Evolutionary conservation across 208 protist species (phyloP).

Genomic region (Acanthamoeba healyi): DNA sequence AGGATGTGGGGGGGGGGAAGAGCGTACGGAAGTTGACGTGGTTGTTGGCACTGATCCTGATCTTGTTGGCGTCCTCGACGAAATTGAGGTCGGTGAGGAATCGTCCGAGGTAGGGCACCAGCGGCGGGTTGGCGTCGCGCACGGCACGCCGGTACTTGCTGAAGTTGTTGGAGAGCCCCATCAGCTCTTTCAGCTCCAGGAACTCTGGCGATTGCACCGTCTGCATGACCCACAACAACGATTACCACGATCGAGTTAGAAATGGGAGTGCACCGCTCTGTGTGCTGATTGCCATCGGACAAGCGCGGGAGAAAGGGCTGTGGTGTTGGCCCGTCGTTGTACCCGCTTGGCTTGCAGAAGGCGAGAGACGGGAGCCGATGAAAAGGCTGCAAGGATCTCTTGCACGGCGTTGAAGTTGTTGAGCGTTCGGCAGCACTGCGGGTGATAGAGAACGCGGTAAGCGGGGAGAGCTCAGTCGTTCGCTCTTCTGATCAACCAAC

Average conservation of each 20-base stretch:
- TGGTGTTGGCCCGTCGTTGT: too few species aligned
- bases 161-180: slow-evolving; percentile 33
- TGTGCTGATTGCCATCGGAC: too few species aligned
- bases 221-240: too few species aligned
- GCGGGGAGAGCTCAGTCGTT: background rate
- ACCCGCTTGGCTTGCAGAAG: slow-evolving; percentile 72
- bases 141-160: slow-evolving; percentile 52
- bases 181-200: slow-evolving; percentile 57
- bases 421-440: slow-evolving; percentile 44
- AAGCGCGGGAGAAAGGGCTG: too few species aligned
- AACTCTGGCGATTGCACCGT: slow-evolving; percentile 46
- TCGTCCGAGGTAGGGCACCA: slow-evolving; percentile 73
- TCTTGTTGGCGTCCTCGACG: slow-evolving; percentile 75
- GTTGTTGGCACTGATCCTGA: slow-evolving; percentile 4
- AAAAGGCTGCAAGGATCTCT: slow-evolving; percentile 70
- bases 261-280: too few species aligned
- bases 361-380: slow-evolving; percentile 3
- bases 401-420: slow-evolving; percentile 75
- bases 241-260: too few species aligned
- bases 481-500: too few species aligned
- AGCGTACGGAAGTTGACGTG: slow-evolving; percentile 74
- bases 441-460: background rate
- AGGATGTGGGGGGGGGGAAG: background rate
- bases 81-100: slow-evolving; percentile 75
- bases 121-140: slow-evolving; percentile 66